These are phyloP conservation scores for Ophiocordyceps australis DNA, from an alignment of 2,329 filamentous ascomycete species.

Conservation along the genomic window DNA sequence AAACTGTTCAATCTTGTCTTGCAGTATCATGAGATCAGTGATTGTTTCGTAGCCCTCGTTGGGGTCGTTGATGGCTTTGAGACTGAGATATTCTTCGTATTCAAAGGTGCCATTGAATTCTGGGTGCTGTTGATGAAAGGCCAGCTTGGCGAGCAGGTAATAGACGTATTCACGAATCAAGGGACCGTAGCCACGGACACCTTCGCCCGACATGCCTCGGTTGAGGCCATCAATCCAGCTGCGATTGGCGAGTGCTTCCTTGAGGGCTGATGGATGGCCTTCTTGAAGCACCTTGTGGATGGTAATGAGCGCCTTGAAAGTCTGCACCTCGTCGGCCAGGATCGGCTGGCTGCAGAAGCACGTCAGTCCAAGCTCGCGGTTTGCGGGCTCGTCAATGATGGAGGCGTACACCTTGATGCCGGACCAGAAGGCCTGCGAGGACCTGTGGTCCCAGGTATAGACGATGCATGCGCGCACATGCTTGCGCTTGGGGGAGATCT, in stretches of 20 bases:
- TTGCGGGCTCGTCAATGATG: slow-evolving; percentile 1
- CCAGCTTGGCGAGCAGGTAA: slow-evolving; percentile 83
- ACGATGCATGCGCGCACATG: slow-evolving; percentile 97
- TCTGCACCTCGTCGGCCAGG: slow-evolving; percentile 93
- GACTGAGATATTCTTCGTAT: slow-evolving; percentile 95
- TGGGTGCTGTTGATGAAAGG: slow-evolving; percentile 91
- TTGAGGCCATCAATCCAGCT: slow-evolving; percentile 88
- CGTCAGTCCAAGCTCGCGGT: slow-evolving; percentile 1
- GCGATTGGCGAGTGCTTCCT: slow-evolving; percentile 76
- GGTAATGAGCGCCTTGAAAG: slow-evolving; percentile 95
- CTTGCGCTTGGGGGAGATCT: slow-evolving; percentile 58
- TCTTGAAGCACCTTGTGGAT: slow-evolving; percentile 96
- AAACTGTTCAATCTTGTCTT: slow-evolving; percentile 97
- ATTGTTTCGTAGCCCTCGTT: slow-evolving; percentile 98
- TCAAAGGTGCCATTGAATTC: slow-evolving; percentile 99
- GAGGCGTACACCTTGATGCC: slow-evolving; percentile 87
- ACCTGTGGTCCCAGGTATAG: slow-evolving; percentile 98
- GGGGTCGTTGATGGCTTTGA: slow-evolving; percentile 96
- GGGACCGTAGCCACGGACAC: slow-evolving; percentile 75
- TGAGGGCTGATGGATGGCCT: slow-evolving; percentile 73
- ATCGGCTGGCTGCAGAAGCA: slow-evolving; percentile 60
- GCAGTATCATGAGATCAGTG: slow-evolving; percentile 84
- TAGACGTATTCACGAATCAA: slow-evolving; percentile 94
- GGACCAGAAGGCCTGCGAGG: slow-evolving; percentile 85
- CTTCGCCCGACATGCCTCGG: slow-evolving; percentile 66